phyloP scores from a whole-genome alignment of 148 eudicot species.

The Camellia japonica region DNA sequence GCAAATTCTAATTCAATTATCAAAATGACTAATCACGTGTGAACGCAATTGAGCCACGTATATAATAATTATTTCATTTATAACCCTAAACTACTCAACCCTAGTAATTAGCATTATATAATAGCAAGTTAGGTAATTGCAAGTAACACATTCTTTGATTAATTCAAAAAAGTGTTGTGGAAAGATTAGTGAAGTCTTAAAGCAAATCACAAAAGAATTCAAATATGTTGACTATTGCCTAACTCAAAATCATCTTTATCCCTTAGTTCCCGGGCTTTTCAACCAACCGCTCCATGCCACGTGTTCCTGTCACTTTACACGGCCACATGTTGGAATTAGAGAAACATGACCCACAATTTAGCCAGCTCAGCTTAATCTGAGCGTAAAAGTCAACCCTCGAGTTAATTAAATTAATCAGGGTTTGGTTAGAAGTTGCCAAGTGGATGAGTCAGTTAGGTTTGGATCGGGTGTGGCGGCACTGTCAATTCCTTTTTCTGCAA shows the following conservation, averaged over 20 bases:
- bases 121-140: background rate
- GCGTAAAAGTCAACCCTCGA: slow-evolving; percentile 15
- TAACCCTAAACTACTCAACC: background rate
- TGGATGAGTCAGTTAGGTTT: background rate
- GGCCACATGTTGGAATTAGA: slow-evolving; percentile 14
- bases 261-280: slow-evolving; percentile 3
- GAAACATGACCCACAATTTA: slow-evolving; percentile 6
- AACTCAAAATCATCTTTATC: background rate
- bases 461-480: slow-evolving; percentile 19
- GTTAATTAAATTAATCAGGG: slow-evolving; percentile 16
- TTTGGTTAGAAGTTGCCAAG: slow-evolving; percentile 12
- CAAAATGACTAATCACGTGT: background rate
- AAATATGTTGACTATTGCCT: slow-evolving; percentile 4
- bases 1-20: background rate
- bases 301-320: slow-evolving; percentile 8
- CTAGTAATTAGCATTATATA: background rate
- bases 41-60: background rate
- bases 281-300: background rate
- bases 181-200: slow-evolving; percentile 1
- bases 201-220: background rate
- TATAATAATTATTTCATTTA: background rate
- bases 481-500: slow-evolving; percentile 3
- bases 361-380: background rate
- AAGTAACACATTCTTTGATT: background rate
- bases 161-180: background rate